phyloP scores from a whole-genome alignment of 2,329 filamentous ascomycete genomes.

The Zelopaecilomyces penicillatus region DNA sequence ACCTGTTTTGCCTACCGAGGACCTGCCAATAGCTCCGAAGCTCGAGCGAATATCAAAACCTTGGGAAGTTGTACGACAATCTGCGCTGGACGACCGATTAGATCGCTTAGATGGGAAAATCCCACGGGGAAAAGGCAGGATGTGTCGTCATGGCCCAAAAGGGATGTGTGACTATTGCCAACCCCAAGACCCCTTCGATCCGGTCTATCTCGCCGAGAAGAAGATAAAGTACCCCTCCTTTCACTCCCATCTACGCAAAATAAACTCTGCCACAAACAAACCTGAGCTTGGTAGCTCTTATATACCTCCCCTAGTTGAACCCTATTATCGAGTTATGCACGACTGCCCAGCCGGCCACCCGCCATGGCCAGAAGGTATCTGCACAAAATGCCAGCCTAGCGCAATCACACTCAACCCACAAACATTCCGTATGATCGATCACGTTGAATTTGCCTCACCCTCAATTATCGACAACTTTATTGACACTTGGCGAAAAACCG shows the following conservation, averaged over 20 bases:
- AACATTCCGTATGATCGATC: constrained; percentile 92
- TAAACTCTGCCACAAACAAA: constrained; percentile 94
- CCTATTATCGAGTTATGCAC: constrained; percentile 79
- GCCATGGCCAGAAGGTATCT: constrained; percentile 91
- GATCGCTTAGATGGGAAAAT: constrained; percentile 92
- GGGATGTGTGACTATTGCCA: constrained; percentile 99
- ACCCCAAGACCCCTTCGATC: constrained; percentile 87
- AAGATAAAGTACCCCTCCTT: constrained; percentile 99
- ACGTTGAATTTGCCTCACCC: constrained; percentile 88
- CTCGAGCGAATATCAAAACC: constrained; percentile 41
- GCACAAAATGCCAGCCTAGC: constrained; percentile 95
- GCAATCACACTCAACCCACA: constrained; percentile 94
- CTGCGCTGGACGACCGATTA: constrained; percentile 73
- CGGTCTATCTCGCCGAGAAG: constrained; percentile 83
- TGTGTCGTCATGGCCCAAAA: constrained; percentile 93
- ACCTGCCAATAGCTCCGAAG: constrained; percentile 61
- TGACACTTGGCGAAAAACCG: constrained; percentile 83
- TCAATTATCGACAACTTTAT: constrained; percentile 82
- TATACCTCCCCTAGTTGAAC: constrained; percentile 89
- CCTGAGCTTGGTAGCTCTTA: constrained; percentile 89
- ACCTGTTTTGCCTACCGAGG: constrained; percentile 60
- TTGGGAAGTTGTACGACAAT: constrained; percentile 89
- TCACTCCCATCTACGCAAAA: constrained; percentile 86
- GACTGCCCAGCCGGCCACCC: constrained; percentile 91
- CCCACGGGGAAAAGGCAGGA: constrained; percentile 65